These are phyloP conservation scores for Cryptococcus sp. DNA, from an alignment of 1,284 basidiomycete species.

Conservation along the genomic window DNA sequence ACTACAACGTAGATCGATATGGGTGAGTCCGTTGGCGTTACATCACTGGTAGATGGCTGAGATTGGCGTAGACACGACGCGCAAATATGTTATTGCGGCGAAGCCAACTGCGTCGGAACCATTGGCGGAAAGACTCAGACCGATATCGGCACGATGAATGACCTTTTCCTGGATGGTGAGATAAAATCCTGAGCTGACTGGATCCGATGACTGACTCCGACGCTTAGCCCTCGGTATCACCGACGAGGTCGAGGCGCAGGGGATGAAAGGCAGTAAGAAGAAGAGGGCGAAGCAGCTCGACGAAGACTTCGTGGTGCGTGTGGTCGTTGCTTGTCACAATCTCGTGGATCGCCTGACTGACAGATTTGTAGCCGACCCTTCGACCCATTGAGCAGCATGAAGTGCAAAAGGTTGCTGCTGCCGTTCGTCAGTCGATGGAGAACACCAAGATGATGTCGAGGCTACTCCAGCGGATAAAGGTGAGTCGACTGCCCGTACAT, in stretches of 20 bases:
- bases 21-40: slow-evolving; percentile 63
- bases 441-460: slow-evolving; percentile 81
- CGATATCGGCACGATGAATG: slow-evolving; percentile 88
- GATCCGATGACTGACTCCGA: no score
- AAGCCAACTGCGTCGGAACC: slow-evolving; percentile 91
- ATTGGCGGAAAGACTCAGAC: slow-evolving; percentile 99
- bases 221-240: slow-evolving; percentile 87
- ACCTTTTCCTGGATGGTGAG: slow-evolving; percentile 89
- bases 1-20: slow-evolving; percentile 99
- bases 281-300: slow-evolving; percentile 90
- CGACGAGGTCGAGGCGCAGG: slow-evolving; percentile 78
- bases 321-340: no score
- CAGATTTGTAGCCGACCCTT: slow-evolving; percentile 57
- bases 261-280: slow-evolving; percentile 83
- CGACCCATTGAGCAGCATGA: slow-evolving; percentile 76
- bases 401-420: slow-evolving; percentile 86
- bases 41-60: slow-evolving; percentile 8
- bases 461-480: slow-evolving; percentile 82
- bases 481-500: slow-evolving; percentile 44
- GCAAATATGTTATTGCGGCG: slow-evolving; percentile 93
- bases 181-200: background rate
- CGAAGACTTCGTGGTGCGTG: slow-evolving; percentile 80
- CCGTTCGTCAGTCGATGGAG: slow-evolving; percentile 79
- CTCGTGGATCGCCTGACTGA: background rate
- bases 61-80: slow-evolving; percentile 60